Evolutionary conservation across 2,329 filamentous ascomycete genomes (phyloP), one percentile per base, ranked within the genome.

Genomic region (Cladophialophora bantiana): DNA sequence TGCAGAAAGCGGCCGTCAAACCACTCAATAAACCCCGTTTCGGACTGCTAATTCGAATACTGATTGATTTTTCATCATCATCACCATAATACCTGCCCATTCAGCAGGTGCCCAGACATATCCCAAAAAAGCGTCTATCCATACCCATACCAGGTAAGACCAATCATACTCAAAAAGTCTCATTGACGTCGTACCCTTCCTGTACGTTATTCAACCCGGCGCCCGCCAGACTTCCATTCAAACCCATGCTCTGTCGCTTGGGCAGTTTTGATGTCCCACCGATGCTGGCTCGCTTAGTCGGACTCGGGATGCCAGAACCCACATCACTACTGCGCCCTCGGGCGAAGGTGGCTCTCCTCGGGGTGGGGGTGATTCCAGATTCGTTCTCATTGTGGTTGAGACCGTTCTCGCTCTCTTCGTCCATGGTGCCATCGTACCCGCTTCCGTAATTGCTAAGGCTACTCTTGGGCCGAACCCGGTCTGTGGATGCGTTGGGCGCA

Each of bases 271-370:
- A 55, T 7, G 68, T 31, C 57, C 64, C 65, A 50, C 62, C 56
- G 36, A 73, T 38, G 62, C 71, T 73, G 34, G 60, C 45, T 20
- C 71, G 66, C 62, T 73, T 73, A 7, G 52, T 68, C 13, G 71
- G 68, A 42, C 70, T 73, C 1, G 71, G 71, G 15, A 73, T 73
- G 4, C 36, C 55, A 9, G 68, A 62, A 63, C 80, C 80, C 60
- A 81, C 79, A 52, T 79, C 79, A 68, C 79, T 81, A 63, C 77
- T 69, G 26, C 80, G 77, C 67, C 81, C 81, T 40, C 77, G 75
- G 6, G 59, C 59, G 20, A 77, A 77, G 54, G 75, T 78, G 57
- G 77, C 77, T 34, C 80, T 64, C 35, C 70, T 58, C 6, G 71
- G 71, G 6, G 68, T 70, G 9, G 68, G 70, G 9, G 72, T 70